phyloP scores from a whole-genome alignment of 495 filamentous ascomycete species.

The Saxispiralis lemnorum region DNA sequence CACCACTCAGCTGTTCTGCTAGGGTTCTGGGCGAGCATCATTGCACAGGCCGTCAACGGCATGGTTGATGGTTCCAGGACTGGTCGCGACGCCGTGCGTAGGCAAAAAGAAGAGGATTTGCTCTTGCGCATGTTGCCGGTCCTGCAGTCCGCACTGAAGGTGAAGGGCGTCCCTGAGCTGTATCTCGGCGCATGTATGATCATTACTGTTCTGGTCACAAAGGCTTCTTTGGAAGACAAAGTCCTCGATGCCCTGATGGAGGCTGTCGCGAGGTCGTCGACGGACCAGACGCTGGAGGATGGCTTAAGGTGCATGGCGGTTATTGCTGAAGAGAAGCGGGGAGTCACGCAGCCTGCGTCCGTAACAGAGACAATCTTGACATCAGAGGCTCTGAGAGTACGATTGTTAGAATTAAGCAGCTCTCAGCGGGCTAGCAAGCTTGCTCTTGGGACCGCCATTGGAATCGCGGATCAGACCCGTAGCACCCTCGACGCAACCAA shows the following conservation, averaged over 20 bases:
- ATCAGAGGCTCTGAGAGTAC: not conserved
- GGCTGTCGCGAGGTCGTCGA: constrained; percentile 59
- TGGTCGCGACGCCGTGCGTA: constrained; percentile 40
- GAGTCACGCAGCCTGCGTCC: constrained; percentile 37
- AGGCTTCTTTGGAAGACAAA: constrained; percentile 54
- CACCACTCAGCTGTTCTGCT: constrained; percentile 59
- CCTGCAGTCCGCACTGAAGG: constrained; percentile 53
- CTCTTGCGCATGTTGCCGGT: constrained; percentile 56
- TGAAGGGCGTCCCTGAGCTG: constrained; percentile 56
- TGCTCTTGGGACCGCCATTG: not conserved
- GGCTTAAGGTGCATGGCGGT: constrained; percentile 69
- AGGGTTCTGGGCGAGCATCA: constrained; percentile 73
- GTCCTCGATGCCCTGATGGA: constrained; percentile 70
- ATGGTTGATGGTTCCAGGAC: constrained; percentile 61
- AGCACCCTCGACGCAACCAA: too few relatives aligned
- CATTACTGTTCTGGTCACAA: constrained; percentile 63
- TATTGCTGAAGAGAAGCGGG: constrained; percentile 53
- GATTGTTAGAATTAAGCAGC: not conserved
- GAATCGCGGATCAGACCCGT: not conserved
- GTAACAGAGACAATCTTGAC: constrained; percentile 48
- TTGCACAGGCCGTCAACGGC: constrained; percentile 60
- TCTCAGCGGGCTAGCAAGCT: constrained; percentile 6
- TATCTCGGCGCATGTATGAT: constrained; percentile 82
- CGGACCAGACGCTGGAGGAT: constrained; percentile 45
- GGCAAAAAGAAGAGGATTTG: constrained; percentile 47